Conservation (phyloP, 2,329 filamentous ascomycete species). For the Thelonectria discophora region DNA sequence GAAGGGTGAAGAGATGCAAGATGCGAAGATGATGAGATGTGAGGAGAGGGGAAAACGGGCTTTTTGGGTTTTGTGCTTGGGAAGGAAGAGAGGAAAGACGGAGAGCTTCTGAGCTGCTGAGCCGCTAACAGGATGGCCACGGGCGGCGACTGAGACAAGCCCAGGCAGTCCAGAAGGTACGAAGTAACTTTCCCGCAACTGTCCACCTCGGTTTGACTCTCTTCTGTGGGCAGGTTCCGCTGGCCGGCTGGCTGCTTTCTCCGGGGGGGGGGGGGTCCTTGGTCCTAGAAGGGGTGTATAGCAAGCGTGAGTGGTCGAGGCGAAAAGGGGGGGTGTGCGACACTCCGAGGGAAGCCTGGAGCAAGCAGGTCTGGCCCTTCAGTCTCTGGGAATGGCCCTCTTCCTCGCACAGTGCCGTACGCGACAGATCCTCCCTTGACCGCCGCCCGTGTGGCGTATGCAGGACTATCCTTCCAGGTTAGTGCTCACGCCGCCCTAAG, state of each 20-base stretch:
- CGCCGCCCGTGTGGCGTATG: slow-evolving; percentile 14
- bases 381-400: too few relatives aligned
- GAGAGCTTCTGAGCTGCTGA: slow-evolving; percentile 2
- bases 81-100: slow-evolving; percentile 33
- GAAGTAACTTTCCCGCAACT: too few relatives aligned
- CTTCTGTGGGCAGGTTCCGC: not conserved
- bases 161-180: slow-evolving; percentile 1
- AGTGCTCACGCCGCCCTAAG: slow-evolving; percentile 17
- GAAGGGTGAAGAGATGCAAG: slow-evolving; percentile 16
- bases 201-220: not conserved
- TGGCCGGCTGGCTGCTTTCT: not conserved
- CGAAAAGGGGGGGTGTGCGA: too few relatives aligned
- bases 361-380: not conserved
- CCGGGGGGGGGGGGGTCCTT: not conserved
- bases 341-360: too few relatives aligned
- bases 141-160: not conserved
- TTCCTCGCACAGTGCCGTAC: not conserved
- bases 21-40: slow-evolving; percentile 29
- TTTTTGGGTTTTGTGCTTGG: slow-evolving; percentile 9
- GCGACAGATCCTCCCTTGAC: slow-evolving; percentile 10
- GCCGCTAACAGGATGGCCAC: not conserved
- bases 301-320: too few relatives aligned
- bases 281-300: not conserved
- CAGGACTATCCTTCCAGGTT: not conserved
- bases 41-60: slow-evolving; percentile 18